These are phyloP conservation scores for Fusarium agapanthi DNA, from an alignment of 2,329 filamentous ascomycete species.

Conservation along the genomic window DNA sequence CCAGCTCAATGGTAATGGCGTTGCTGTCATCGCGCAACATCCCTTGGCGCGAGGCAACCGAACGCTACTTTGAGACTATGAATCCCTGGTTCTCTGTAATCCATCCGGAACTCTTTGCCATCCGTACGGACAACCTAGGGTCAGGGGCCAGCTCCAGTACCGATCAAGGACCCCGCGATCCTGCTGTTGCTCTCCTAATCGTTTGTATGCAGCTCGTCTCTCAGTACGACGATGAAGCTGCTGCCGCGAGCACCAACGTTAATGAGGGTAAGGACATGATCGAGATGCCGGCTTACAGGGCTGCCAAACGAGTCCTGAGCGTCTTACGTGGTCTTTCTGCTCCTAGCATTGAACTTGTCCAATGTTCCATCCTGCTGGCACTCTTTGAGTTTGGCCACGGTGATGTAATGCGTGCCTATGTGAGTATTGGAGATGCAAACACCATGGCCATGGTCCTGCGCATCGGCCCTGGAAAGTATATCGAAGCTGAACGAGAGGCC, in stretches of 20 bases:
- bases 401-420: slow-evolving; percentile 52
- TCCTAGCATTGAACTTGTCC: slow-evolving; percentile 52
- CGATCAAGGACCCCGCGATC: slow-evolving; percentile 32
- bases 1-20: slow-evolving; percentile 50
- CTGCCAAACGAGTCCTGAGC: slow-evolving; percentile 50
- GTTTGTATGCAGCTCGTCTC: slow-evolving; percentile 55
- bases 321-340: slow-evolving; percentile 48
- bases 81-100: slow-evolving; percentile 54
- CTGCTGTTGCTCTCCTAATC: slow-evolving; percentile 50
- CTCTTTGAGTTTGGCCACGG: slow-evolving; percentile 58
- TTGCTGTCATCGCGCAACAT: slow-evolving; percentile 47
- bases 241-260: slow-evolving; percentile 33
- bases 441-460: slow-evolving; percentile 48
- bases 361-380: slow-evolving; percentile 52
- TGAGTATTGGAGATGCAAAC: slow-evolving; percentile 54
- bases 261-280: slow-evolving; percentile 51
- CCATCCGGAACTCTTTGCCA: slow-evolving; percentile 51
- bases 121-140: slow-evolving; percentile 34
- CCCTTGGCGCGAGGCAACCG: slow-evolving; percentile 50
- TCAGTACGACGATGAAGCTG: slow-evolving; percentile 50
- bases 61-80: slow-evolving; percentile 52
- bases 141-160: slow-evolving; percentile 10
- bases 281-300: slow-evolving; percentile 50
- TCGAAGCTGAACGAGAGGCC: slow-evolving; percentile 43
- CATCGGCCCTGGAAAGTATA: slow-evolving; percentile 49